phyloP scores from a whole-genome alignment of 1,284 basidiomycete species.

The Cystobasidium pallidum region DNA sequence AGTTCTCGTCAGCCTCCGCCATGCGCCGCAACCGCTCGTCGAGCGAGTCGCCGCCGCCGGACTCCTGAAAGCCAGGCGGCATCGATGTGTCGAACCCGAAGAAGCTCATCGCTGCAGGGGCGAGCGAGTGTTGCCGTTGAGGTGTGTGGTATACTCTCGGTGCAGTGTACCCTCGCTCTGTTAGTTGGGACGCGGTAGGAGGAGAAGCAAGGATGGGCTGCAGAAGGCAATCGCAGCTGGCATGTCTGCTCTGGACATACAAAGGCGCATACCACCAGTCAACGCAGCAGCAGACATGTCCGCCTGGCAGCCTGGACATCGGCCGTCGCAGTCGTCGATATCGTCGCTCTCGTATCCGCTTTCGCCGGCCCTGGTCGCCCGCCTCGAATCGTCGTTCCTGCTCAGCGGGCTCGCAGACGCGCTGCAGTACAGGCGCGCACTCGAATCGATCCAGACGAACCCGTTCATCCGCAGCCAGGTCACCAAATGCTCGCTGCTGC shows the following conservation, averaged over 20 bases:
- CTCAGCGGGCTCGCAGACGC: slow-evolving; percentile 31
- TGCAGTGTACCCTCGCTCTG: too few relatives aligned
- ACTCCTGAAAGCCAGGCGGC: slow-evolving; percentile 7
- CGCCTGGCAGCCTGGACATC: slow-evolving; percentile 24
- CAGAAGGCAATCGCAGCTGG: neutral
- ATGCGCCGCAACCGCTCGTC: slow-evolving; percentile 24
- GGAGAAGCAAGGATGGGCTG: neutral
- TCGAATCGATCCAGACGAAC: slow-evolving; percentile 37
- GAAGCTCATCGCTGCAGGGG: slow-evolving; percentile 32
- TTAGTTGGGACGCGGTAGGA: neutral
- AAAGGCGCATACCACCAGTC: neutral
- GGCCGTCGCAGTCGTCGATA: slow-evolving; percentile 38
- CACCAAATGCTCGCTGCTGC: slow-evolving; percentile 42
- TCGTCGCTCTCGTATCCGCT: slow-evolving; percentile 41
- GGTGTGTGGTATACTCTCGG: too few relatives aligned
- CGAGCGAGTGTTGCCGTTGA: slow-evolving; percentile 29
- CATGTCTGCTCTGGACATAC: slow-evolving; percentile 8
- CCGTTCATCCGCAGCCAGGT: slow-evolving; percentile 31
- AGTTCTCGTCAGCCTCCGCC: slow-evolving; percentile 39
- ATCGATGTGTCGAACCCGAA: slow-evolving; percentile 34
- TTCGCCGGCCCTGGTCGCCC: slow-evolving; percentile 17
- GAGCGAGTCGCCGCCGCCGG: slow-evolving; percentile 34
- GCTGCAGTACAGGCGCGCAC: slow-evolving; percentile 26
- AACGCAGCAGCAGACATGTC: slow-evolving; percentile 1
- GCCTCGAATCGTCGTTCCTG: slow-evolving; percentile 36